phyloP scores from a whole-genome alignment of 73 alveolate genomes.

The Tetrahymena malaccensis region DNA sequence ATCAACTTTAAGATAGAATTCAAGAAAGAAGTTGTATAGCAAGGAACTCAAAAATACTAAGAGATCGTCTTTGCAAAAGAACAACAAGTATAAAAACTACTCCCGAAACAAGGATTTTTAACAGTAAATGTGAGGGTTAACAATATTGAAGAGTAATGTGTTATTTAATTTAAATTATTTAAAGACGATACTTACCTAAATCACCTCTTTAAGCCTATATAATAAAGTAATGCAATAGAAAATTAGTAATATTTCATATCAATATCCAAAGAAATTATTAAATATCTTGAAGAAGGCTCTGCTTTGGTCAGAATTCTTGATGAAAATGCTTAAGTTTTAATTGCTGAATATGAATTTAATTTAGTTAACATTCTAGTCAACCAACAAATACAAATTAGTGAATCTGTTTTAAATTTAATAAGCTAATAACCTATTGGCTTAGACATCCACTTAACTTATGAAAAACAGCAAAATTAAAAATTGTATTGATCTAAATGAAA shows the following conservation, averaged over 20 bases:
- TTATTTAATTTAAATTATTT: background rate
- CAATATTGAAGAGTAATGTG: background rate
- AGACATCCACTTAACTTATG: background rate
- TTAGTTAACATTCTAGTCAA: background rate
- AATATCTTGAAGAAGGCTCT: background rate
- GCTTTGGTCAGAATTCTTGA: background rate
- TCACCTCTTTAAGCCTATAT: background rate
- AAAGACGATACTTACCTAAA: background rate
- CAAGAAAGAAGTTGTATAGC: background rate
- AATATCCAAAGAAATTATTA: background rate
- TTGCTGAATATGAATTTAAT: background rate
- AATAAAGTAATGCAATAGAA: background rate
- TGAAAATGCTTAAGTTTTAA: background rate
- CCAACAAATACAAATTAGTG: background rate
- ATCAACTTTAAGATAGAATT: background rate
- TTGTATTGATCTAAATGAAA: background rate
- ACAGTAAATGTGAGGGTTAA: background rate
- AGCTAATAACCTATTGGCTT: background rate
- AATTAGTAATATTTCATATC: background rate
- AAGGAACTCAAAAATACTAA: background rate
- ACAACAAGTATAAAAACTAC: background rate
- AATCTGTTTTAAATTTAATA: background rate
- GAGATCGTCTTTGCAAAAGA: background rate
- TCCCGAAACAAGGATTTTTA: background rate
- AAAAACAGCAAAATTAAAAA: background rate